These are phyloP conservation scores for Xylaria sp. DNA, from an alignment of 2,329 filamentous ascomycete genomes.

Conservation along the genomic window DNA sequence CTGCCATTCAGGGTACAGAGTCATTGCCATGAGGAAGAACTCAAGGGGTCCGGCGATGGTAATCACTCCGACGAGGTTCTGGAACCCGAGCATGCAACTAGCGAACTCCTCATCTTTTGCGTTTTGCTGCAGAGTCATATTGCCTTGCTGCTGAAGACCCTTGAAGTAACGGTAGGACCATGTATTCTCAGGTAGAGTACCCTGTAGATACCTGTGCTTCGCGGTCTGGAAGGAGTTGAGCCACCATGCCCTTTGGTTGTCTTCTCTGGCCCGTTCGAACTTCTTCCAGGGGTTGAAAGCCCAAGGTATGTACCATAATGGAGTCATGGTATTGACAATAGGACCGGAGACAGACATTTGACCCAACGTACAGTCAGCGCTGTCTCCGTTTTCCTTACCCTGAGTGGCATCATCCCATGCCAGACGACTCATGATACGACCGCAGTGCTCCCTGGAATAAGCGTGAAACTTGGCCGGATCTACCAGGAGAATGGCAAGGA, in stretches of 20 bases:
- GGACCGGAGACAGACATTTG: constrained; percentile 50
- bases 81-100: constrained; percentile 47
- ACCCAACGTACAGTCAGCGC: constrained; percentile 43
- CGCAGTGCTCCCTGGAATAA: constrained; percentile 45
- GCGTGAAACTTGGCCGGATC: constrained; percentile 43
- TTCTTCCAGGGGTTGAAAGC: constrained; percentile 45
- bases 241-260: constrained; percentile 43
- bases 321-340: constrained; percentile 46
- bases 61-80: constrained; percentile 47
- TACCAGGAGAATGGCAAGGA: constrained; percentile 41
- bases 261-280: constrained; percentile 41
- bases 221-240: constrained; percentile 37
- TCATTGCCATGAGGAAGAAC: constrained; percentile 50
- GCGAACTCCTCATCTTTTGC: constrained; percentile 42
- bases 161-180: constrained; percentile 47
- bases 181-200: constrained; percentile 40
- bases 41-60: constrained; percentile 46
- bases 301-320: constrained; percentile 42
- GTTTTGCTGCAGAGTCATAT: constrained; percentile 37
- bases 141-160: constrained; percentile 38
- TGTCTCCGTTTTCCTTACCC: constrained; percentile 42
- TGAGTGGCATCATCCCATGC: constrained; percentile 47
- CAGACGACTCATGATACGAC: constrained; percentile 45
- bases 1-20: constrained; percentile 49
- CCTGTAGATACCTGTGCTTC: constrained; percentile 37